Conservation (phyloP, 1,139 yeast species). For the Saccharomyces hybrid region DNA sequence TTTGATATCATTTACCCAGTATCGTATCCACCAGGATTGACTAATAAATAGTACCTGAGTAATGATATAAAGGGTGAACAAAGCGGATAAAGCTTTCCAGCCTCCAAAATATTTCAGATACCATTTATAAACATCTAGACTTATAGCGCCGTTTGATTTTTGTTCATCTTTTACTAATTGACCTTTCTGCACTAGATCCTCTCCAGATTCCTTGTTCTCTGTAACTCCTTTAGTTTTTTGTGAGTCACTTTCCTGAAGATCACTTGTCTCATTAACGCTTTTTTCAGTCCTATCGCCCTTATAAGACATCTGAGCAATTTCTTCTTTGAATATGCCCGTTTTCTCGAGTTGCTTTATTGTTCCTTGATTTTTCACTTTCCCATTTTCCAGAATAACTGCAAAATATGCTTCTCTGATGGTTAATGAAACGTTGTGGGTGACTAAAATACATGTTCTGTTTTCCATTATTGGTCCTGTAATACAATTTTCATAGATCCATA, state of each 20-base stretch:
- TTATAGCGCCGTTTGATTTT: conserved; percentile 71
- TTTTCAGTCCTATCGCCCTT: background rate
- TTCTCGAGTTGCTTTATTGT: conserved; percentile 46
- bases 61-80: conserved; percentile 39
- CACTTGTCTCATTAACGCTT: no score
- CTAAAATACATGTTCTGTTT: conserved; percentile 73
- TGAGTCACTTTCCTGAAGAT: background rate
- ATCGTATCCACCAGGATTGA: conserved; percentile 74
- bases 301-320: background rate
- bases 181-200: conserved; percentile 22
- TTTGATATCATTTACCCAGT: conserved; percentile 39
- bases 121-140: conserved; percentile 53
- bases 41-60: conserved; percentile 49
- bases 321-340: conserved; percentile 35
- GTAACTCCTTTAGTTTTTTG: background rate
- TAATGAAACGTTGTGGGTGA: conserved; percentile 81
- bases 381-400: conserved; percentile 71
- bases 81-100: conserved; percentile 38
- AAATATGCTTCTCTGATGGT: conserved; percentile 70
- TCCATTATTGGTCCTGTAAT: conserved; percentile 72
- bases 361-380: conserved; percentile 65
- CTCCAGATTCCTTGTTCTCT: background rate
- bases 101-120: conserved; percentile 60
- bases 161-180: conserved; percentile 68
- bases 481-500: conserved; percentile 77